These are phyloP conservation scores for Rhodomyrtus tomentosa DNA, from an alignment of 345 rosid species.

Conservation along the genomic window DNA sequence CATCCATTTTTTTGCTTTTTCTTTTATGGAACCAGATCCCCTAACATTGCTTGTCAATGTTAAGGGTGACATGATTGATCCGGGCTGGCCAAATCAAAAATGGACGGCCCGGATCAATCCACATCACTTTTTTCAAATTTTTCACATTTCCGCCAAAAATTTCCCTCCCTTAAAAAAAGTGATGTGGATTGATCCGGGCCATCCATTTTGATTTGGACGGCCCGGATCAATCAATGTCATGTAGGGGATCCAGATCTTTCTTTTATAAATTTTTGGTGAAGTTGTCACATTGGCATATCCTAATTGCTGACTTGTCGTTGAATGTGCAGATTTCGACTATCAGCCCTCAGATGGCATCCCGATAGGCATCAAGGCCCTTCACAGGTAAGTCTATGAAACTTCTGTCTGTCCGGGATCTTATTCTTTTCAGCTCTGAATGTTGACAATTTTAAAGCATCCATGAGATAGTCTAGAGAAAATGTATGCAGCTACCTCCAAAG, in stretches of 20 bases:
- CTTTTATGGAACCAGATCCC: no score
- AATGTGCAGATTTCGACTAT: constrained; percentile 47
- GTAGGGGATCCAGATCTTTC: no score
- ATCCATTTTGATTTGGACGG: no score
- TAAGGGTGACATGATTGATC: no score
- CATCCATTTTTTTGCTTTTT: not conserved
- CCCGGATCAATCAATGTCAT: no score
- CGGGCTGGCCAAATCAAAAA: no score
- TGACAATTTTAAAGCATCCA: not conserved
- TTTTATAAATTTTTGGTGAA: not conserved
- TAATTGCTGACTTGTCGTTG: not conserved
- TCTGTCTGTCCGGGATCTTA: not conserved
- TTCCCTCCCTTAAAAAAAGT: no score
- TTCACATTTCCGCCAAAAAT: no score
- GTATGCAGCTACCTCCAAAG: not conserved
- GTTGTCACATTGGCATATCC: not conserved
- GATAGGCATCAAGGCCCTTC: constrained; percentile 74
- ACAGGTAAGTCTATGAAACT: constrained; percentile 27
- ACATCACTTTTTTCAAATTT: no score
- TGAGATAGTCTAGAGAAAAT: not conserved
- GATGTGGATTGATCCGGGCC: no score
- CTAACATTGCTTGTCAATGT: no score
- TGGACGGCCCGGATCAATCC: no score
- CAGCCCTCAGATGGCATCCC: constrained; percentile 95
- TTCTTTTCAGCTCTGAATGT: not conserved